A percentile compares a stretch with the other conserved stretches of the same genome.
Evolutionary conservation across 1,284 basidiomycete genomes (phyloP).

Genomic region (Rhizopogon parksii): DNA sequence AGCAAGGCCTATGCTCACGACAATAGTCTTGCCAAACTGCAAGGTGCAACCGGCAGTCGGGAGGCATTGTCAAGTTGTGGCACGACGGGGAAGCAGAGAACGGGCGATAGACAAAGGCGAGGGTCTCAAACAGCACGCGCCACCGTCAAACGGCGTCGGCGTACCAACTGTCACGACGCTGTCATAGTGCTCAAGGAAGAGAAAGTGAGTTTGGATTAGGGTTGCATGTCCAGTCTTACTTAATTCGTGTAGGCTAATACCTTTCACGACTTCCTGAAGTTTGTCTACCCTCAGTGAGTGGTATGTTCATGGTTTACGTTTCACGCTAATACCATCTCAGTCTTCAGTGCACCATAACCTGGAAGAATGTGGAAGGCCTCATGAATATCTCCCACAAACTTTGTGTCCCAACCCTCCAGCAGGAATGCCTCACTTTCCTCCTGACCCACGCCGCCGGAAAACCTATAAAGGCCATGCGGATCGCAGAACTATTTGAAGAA

Average conservation of each 20-base stretch:
- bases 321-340: conserved; percentile 31
- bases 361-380: conserved; percentile 86
- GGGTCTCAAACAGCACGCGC: conserved; percentile 31
- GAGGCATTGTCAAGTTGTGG: conserved; percentile 4
- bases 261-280: conserved; percentile 83
- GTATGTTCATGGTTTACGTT: neutral
- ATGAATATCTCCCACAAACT: conserved; percentile 85
- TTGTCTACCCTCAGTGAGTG: conserved; percentile 78
- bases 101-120: conserved; percentile 17
- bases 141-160: conserved; percentile 36
- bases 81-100: conserved; percentile 15
- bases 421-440: conserved; percentile 78
- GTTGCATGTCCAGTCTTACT: neutral
- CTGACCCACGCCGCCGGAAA: conserved; percentile 86
- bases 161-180: conserved; percentile 51
- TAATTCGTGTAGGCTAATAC: conserved; percentile 49
- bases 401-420: conserved; percentile 73
- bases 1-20: conserved; percentile 32
- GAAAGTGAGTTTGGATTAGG: conserved; percentile 39
- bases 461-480: conserved; percentile 85
- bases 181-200: conserved; percentile 80
- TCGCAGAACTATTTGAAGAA: conserved; percentile 81
- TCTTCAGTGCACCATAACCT: conserved; percentile 84
- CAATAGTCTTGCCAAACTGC: conserved; percentile 43
- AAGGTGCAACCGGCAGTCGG: conserved; percentile 20